Evolutionary conservation across 1,284 basidiomycete genomes (phyloP).

Genomic region (Ustilago sp.): DNA sequence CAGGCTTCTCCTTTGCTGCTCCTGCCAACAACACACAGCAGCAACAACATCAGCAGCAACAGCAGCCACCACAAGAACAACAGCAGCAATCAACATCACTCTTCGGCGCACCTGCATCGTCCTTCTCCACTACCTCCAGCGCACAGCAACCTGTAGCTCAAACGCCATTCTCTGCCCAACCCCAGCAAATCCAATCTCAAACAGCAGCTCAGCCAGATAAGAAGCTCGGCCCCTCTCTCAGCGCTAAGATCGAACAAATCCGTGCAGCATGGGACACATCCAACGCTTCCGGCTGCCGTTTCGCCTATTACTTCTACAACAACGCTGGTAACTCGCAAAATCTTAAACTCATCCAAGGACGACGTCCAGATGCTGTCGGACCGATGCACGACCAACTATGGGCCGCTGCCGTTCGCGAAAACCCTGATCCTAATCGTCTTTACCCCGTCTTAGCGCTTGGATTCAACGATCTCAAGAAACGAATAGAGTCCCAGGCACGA

Average conservation of each 20-base stretch:
- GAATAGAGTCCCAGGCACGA: constrained; percentile 54
- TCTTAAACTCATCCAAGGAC: constrained; percentile 52
- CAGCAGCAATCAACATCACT: constrained; percentile 37
- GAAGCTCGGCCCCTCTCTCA: constrained; percentile 57
- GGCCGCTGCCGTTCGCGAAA: constrained; percentile 60
- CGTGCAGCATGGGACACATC: constrained; percentile 62
- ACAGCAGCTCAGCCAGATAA: constrained; percentile 40
- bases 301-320: constrained; percentile 66
- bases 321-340: constrained; percentile 54
- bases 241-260: constrained; percentile 59
- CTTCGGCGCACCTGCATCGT: constrained; percentile 35
- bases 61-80: constrained; percentile 22
- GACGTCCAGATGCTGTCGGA: constrained; percentile 62
- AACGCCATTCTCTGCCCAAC: constrained; percentile 19
- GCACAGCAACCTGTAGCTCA: constrained; percentile 38
- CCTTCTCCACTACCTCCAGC: constrained; percentile 21
- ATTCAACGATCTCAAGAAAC: constrained; percentile 62
- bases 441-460: constrained; percentile 67
- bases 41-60: constrained; percentile 20
- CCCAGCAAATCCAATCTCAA: neutral
- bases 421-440: constrained; percentile 64
- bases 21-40: constrained; percentile 19
- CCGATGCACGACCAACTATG: constrained; percentile 65
- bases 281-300: constrained; percentile 62
- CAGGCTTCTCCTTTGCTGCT: constrained; percentile 44